Base-by-base conservation (phyloP, 164 flowering plant genomes). In the Nymphaea colorata region DNA sequence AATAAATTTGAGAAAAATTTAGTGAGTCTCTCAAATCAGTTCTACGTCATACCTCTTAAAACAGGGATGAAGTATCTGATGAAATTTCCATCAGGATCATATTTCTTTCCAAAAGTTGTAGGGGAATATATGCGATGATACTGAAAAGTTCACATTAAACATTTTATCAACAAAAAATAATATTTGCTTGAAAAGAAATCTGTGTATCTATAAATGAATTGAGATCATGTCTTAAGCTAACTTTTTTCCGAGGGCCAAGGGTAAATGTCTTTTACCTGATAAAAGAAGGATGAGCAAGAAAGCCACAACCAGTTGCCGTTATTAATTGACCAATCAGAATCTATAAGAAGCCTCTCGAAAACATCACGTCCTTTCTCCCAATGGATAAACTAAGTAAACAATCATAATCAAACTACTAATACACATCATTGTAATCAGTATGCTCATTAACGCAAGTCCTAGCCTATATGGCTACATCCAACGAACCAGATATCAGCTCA, bases 361-460 rank as follows among this genome's bases (percentile, higher is more conserved):
- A 91, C 95, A 85, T 91, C 93, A 36, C 93, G 94, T 3, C 97
- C 98, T 76, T 78, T 87, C 77, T 93, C 96, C 98, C 98, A 93
- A 62, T 93, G 96, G 66, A 93, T 70, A 75, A 93, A 93, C 98
- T 91, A 77, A 61, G 15, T 1, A 25, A 61, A 15, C 0, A 6
- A 15, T 6, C 17, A 61, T 6, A 61, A 61, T 45, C 53, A 45
- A 10, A 45, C 10, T 5, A 5, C 53, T 45, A 45, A 10, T 45
- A 10, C 36, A 25, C 36, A 25, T 25, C 36, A 25, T 25, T 25
- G 36, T 25, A 25, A 25, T 25, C 36, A 25, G 1, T 25, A 25
- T 25, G 36, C 36, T 25, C 36, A 25, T 25, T 0, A 25, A 25
- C 36, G 36, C 36, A 25, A 25, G 36, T 25, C 36, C 36, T 25